Evolutionary conservation across 106 monocot genomes (phyloP).

Genomic region (Acorus calamus): DNA sequence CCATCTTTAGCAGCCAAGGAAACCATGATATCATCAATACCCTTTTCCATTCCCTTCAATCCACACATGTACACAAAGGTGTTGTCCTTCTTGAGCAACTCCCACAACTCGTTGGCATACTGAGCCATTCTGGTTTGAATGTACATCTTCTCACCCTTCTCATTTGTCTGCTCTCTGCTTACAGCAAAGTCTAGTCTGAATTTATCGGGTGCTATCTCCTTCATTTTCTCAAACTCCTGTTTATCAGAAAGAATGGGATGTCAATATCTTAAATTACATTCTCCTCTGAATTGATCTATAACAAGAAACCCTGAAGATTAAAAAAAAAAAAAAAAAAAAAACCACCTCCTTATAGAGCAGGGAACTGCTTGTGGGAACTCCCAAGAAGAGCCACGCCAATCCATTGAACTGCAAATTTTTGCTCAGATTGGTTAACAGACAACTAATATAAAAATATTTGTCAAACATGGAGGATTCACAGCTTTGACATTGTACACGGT

Average conservation of each 20-base stretch:
- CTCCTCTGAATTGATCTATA: background rate
- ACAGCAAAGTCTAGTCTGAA: constrained; percentile 91
- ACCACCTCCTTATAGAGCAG: constrained; percentile 94
- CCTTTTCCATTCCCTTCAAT: constrained; percentile 98
- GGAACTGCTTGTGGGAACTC: constrained; percentile 91
- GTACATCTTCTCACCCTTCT: constrained; percentile 94
- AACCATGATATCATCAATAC: constrained; percentile 93
- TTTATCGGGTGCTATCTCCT: constrained; percentile 67
- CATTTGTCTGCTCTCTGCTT: constrained; percentile 92
- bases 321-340: background rate
- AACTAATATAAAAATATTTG: no score
- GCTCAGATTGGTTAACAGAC: no score
- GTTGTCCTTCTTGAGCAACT: constrained; percentile 91
- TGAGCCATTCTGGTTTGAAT: constrained; percentile 98
- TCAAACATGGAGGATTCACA: no score
- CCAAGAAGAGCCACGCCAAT: constrained; percentile 95
- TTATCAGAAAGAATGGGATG: no score
- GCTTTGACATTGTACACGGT: no score
- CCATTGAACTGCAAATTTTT: constrained; percentile 65
- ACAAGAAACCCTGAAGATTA: background rate
- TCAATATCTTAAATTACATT: no score
- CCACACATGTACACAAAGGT: constrained; percentile 95
- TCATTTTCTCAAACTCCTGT: constrained; percentile 99
- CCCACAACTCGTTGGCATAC: constrained; percentile 86
- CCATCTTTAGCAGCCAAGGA: constrained; percentile 72